Conservation (phyloP, 768 basidiomycete genomes). For the Mycena belliarum region DNA sequence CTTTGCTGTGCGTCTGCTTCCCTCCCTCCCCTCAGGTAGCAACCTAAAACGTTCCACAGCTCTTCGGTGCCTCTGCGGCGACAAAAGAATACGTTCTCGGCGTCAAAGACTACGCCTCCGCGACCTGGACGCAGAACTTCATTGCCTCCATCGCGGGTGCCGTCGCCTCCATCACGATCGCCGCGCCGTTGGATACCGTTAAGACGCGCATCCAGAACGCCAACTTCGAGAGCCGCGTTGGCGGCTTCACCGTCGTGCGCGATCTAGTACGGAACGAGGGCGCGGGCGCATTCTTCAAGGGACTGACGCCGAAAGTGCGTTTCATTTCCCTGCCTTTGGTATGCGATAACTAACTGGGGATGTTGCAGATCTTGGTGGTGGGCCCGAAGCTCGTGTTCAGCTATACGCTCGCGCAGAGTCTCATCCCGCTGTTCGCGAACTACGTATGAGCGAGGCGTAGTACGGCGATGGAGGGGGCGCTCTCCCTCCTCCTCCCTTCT, state of each 20-base stretch:
- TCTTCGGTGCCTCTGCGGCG: constrained; percentile 94
- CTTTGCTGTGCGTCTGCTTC: constrained; percentile 72
- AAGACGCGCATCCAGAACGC: constrained; percentile 99
- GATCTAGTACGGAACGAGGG: constrained; percentile 77
- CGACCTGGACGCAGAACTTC: constrained; percentile 98
- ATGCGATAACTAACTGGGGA: constrained; percentile 16
- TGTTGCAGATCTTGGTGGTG: constrained; percentile 81
- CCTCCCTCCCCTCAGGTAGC: not conserved
- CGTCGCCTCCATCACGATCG: constrained; percentile 92
- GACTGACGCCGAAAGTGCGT: constrained; percentile 89
- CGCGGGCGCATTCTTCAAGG: constrained; percentile 86
- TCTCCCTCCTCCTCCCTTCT: not conserved
- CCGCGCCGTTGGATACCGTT: constrained; percentile 93
- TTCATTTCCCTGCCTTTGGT: not conserved
- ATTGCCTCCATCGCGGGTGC: constrained; percentile 93
- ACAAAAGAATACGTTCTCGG: constrained; percentile 94
- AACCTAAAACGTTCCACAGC: constrained; percentile 43
- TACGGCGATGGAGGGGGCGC: too few species aligned
- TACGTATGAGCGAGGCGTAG: constrained; percentile 66
- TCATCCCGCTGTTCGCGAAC: constrained; percentile 90
- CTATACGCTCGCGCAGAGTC: constrained; percentile 93
- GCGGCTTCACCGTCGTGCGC: constrained; percentile 71
- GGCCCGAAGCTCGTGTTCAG: constrained; percentile 98
- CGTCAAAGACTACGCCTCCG: constrained; percentile 85
- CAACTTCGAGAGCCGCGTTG: constrained; percentile 87